phyloP scores from a whole-genome alignment of 2,329 filamentous ascomycete genomes.

The Meredithiella fracta region DNA sequence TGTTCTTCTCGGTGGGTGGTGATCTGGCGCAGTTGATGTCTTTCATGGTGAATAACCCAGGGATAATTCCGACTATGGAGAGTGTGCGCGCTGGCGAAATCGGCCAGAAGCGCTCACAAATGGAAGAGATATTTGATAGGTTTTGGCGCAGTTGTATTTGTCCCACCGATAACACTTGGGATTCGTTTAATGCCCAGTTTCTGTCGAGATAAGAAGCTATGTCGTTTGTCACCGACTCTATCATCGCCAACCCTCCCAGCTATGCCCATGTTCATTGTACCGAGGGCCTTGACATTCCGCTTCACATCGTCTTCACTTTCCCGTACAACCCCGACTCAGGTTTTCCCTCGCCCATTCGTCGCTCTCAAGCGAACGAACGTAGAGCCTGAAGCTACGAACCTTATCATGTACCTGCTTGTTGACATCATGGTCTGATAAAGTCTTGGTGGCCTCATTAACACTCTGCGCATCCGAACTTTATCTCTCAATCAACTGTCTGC shows the following conservation, averaged over 20 bases:
- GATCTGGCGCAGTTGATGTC: conserved; percentile 71
- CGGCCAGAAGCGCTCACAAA: conserved; percentile 45
- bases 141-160: conserved; percentile 70
- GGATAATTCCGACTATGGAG: conserved; percentile 57
- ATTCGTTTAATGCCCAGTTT: conserved; percentile 44
- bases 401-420: conserved; percentile 63
- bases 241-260: conserved; percentile 68
- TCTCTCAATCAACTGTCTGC: conserved; percentile 58
- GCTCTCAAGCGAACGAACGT: conserved; percentile 59
- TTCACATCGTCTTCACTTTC: conserved; percentile 82
- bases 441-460: conserved; percentile 61
- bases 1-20: conserved; percentile 68
- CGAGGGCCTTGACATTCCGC: conserved; percentile 57
- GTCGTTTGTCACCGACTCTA: conserved; percentile 57
- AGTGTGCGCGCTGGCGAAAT: conserved; percentile 61
- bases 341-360: conserved; percentile 62
- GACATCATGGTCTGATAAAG: conserved; percentile 90
- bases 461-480: conserved; percentile 52
- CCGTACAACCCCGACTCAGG: conserved; percentile 60
- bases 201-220: conserved; percentile 30
- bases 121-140: conserved; percentile 70
- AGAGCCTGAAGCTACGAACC: conserved; percentile 58
- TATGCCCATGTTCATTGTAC: conserved; percentile 69
- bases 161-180: conserved; percentile 50
- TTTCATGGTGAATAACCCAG: conserved; percentile 76